Conservation (phyloP, 2,329 filamentous ascomycete species). For the Penicillium sp. region DNA sequence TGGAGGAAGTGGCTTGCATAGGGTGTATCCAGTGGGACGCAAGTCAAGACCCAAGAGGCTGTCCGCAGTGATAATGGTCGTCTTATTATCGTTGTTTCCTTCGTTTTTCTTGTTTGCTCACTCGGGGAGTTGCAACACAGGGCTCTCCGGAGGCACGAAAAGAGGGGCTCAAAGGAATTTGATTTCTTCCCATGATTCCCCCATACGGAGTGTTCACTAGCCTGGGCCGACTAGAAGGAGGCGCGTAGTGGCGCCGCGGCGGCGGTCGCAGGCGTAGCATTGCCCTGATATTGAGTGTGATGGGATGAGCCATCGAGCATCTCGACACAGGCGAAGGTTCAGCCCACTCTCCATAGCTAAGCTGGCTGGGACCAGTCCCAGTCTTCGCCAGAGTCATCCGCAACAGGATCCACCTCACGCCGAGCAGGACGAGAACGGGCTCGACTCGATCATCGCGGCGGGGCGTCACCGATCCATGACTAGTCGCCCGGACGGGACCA, state of each 20-base stretch:
- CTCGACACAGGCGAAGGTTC: conserved; percentile 8
- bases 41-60: conserved; percentile 1
- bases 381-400: neutral
- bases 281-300: neutral
- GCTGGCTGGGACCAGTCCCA: neutral
- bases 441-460: conserved; percentile 27
- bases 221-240: neutral
- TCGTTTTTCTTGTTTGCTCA: neutral
- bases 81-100: neutral
- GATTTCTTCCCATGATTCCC: neutral
- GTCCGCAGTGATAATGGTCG: neutral
- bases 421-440: conserved; percentile 15
- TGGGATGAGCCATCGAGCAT: conserved; percentile 1
- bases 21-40: neutral
- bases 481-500: conserved; percentile 24
- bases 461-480: conserved; percentile 29
- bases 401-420: conserved; percentile 1
- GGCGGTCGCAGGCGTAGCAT: neutral
- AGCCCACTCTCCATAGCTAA: conserved; percentile 10
- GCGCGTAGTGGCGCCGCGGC: neutral
- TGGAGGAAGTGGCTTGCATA: conserved; percentile 3
- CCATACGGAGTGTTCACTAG: neutral
- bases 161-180: neutral
- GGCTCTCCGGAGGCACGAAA: neutral
- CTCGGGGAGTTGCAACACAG: neutral